Conservation (phyloP, 202 grass and related monocot species). For the Cymbopogon flexuosus region DNA sequence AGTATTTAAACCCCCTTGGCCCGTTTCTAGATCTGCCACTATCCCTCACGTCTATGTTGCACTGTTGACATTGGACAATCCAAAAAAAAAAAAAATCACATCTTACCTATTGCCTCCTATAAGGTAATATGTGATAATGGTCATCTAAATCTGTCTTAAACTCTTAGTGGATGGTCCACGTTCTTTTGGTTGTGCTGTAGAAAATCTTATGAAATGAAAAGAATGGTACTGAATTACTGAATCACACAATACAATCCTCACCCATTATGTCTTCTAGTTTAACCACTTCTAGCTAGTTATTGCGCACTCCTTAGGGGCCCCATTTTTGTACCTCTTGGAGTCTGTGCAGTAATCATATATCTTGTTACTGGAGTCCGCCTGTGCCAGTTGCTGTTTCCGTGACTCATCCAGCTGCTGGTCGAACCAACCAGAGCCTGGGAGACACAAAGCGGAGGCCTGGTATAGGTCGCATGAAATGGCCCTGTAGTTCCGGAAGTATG, state of each 20-base stretch:
- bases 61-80: too few species aligned
- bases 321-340: conserved; percentile 34
- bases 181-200: not conserved
- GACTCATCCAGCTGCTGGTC: conserved; percentile 18
- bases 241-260: conserved; percentile 14
- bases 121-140: not conserved
- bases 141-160: not conserved
- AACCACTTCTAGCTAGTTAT: conserved; percentile 25
- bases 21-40: too few species aligned
- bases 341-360: conserved; percentile 70
- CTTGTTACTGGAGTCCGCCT: conserved; percentile 39
- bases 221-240: conserved; percentile 32
- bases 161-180: not conserved
- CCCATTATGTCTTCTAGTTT: conserved; percentile 15
- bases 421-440: conserved; percentile 26
- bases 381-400: conserved; percentile 27
- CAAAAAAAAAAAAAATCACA: too few species aligned
- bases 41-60: too few species aligned
- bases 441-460: not conserved
- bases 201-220: not conserved
- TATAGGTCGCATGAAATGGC: conserved; percentile 18
- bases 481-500: conserved; percentile 49
- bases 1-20: too few species aligned
- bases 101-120: not conserved
- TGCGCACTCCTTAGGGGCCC: conserved; percentile 31